Evolutionary conservation across 768 basidiomycete genomes (phyloP), one percentile per base, ranked within the genome.

Genomic region (Candolleomyces eurysporus): DNA sequence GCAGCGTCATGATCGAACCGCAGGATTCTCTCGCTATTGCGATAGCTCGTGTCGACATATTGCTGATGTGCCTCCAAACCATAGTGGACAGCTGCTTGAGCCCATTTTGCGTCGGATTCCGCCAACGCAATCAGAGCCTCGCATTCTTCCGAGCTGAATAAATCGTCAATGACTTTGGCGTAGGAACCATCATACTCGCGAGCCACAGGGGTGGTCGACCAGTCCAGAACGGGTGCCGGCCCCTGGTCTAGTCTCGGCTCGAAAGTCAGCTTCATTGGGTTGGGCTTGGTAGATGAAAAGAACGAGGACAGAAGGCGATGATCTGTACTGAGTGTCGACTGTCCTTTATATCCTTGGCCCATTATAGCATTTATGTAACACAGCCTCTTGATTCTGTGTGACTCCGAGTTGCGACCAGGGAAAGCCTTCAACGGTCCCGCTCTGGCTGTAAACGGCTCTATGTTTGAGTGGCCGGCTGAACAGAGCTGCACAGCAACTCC

Each of bases 121-220:
- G 79, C 78, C 10, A 79, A 69, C 1, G 71, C 63, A 22, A 77
- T 70, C 21, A 82, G 72, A 19, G 68, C 68, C 1, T 67, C 70
- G 63, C 82, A 83, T 68, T 83, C 80, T 3, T 72, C 69, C 1
- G 71, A 64, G 1, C 76, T 73, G 63, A 83, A 76, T 21, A 80
- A 56, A 48, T 76, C 64, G 68, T 81, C 80, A 48, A 82, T 64
- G 54, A 83, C 68, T 60, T 76, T 77, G 54, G 76, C 76, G 65
- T 80, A 82, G 66, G 65, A 70, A 7, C 72, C 69, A 5, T 67
- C 56, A 65, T 80, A 82, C 4, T 69, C 64, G 4, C 58, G 57
- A 0, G 73, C 65, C 4, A 81, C 69, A 2, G 72, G 65, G 0
- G 79, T 80, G 5, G 65, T 63, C 11, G 76, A 65, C 65, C 79